Evolutionary conservation across 208 protist species (phyloP).

Genomic region (Herpetomonas samuelpessoai): DNA sequence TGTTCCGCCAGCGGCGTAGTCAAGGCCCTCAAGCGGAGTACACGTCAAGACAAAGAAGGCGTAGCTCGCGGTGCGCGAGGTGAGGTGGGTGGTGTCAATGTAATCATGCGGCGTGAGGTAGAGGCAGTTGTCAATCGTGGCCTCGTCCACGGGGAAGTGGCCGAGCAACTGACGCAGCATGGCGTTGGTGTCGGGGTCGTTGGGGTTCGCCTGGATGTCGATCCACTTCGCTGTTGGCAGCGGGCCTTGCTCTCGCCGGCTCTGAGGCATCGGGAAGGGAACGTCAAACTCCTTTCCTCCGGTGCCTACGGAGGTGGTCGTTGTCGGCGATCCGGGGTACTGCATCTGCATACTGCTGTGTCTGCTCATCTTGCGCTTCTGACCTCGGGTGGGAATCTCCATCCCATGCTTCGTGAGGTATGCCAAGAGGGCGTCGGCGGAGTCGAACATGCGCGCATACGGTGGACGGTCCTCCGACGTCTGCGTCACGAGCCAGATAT

Average conservation of each 20-base stretch:
- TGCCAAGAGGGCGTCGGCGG: conserved; percentile 31
- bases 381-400: conserved; percentile 17
- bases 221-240: conserved; percentile 67
- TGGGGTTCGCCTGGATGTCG: conserved; percentile 64
- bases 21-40: conserved; percentile 38
- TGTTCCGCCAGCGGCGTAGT: background rate
- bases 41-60: conserved; percentile 74
- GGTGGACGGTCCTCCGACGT: conserved; percentile 24
- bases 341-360: background rate
- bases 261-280: conserved; percentile 1
- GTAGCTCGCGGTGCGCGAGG: conserved; percentile 34
- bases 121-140: conserved; percentile 58
- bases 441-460: conserved; percentile 58
- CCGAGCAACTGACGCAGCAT: conserved; percentile 47
- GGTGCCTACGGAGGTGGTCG: background rate
- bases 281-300: background rate
- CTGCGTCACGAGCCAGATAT: conserved; percentile 80
- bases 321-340: background rate
- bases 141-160: conserved; percentile 55
- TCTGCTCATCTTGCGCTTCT: background rate
- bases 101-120: conserved; percentile 61
- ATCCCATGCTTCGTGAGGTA: conserved; percentile 40
- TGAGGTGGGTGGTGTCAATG: conserved; percentile 37
- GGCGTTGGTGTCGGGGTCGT: conserved; percentile 19
- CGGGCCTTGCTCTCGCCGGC: conserved; percentile 1